These are phyloP conservation scores for Adansonia digitata DNA, from an alignment of 345 rosid species.

Conservation along the genomic window DNA sequence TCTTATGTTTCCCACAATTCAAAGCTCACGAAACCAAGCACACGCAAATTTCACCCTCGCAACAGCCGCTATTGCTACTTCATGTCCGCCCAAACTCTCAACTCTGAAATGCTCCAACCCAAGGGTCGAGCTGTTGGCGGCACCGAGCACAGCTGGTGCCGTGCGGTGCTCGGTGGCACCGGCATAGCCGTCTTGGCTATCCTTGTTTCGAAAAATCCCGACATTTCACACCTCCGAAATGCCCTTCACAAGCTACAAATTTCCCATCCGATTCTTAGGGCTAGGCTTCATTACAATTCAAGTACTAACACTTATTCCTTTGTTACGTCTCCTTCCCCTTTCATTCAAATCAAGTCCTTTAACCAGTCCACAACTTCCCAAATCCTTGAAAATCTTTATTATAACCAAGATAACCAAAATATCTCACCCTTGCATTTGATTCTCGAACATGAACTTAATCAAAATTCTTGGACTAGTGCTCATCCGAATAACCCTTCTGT, in stretches of 20 bases:
- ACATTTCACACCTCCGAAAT: slow-evolving; percentile 11
- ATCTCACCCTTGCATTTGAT: slow-evolving; percentile 30
- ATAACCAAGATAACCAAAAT: background rate
- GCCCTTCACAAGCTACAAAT: slow-evolving; percentile 24
- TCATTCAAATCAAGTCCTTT: slow-evolving; percentile 17
- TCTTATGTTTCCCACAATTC: background rate
- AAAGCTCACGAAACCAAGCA: background rate
- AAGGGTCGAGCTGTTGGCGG: slow-evolving; percentile 5
- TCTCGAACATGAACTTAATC: slow-evolving; percentile 45
- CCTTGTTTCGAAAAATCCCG: slow-evolving; percentile 11
- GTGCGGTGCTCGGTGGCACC: slow-evolving; percentile 31
- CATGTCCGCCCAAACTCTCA: background rate
- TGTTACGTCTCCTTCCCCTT: slow-evolving; percentile 24
- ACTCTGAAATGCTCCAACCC: background rate
- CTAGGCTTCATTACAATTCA: slow-evolving; percentile 18
- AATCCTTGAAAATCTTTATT: slow-evolving; percentile 13
- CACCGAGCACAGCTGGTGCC: slow-evolving; percentile 33
- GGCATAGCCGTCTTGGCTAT: slow-evolving; percentile 31
- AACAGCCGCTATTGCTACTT: background rate
- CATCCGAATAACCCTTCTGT: background rate
- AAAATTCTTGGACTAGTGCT: slow-evolving; percentile 23
- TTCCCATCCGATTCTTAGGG: slow-evolving; percentile 24
- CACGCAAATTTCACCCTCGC: too few relatives aligned
- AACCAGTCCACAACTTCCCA: slow-evolving; percentile 19
- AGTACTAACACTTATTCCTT: slow-evolving; percentile 20